Base-by-base conservation (phyloP, 2,329 filamentous ascomycete genomes). In the Aspergillus unguis region DNA sequence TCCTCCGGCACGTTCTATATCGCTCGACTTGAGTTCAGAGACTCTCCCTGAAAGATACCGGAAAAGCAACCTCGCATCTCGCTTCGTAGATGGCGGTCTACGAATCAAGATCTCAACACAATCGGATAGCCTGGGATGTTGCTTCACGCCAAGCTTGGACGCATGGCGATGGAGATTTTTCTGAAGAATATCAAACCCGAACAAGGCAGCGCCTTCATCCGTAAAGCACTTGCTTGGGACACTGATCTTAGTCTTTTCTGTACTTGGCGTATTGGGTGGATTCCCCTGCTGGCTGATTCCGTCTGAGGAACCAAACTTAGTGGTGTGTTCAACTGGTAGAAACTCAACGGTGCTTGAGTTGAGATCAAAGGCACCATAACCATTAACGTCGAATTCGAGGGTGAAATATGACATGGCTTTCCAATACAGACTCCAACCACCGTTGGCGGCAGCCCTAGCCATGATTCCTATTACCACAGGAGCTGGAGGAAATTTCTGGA, bases 381-480 rank as follows among this genome's bases (percentile, higher is more conserved):
- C 82, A 62, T 96, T 90, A 29, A 80, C 80, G 58, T 89, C 85
- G 67, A 92, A 87, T 63, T 92, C 88, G 29, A 83, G 79, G 50
- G 96, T 82, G 68, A 91, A 95, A 69, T 96, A 97, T 2, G 81
- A 80, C 77, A 96, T 83, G 0, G 90, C 83, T 52, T 83, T 84
- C 40, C 83, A 79, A 55, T 91, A 84, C 36, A 90, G 73, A 6
- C 67, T 62, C 25, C 66, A 62, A 60, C 85, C 75, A 41, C 75
- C 76, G 17, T 56, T 76, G 59, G 70, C 85, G 70, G 65, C 83
- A 58, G 69, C 77, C 42, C 82, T 83, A 31, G 85, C 80, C 80
- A 96, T 91, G 69, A 95, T 85, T 5, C 85, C 80, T 3, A 96
- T 80, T 6, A 99, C 77, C 54, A 92, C 90, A 3, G 80, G 77